Evolutionary conservation across 169 alveolate species (phyloP).

Genomic region (Plasmodium gallinaceum): DNA sequence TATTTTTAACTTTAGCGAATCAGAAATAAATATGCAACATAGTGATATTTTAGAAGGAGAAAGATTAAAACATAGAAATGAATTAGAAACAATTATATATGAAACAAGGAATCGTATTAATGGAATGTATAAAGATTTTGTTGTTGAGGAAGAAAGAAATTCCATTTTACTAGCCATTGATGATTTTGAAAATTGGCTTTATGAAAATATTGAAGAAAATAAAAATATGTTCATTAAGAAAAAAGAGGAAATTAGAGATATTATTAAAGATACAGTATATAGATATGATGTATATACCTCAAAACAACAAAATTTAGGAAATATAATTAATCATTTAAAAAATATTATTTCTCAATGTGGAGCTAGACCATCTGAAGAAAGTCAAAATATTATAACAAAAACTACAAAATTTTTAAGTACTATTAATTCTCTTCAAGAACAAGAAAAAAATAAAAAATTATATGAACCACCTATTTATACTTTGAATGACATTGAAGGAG

Average conservation of each 20-base stretch:
- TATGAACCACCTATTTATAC: conserved; percentile 78
- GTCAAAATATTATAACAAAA: conserved; percentile 77
- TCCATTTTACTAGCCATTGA: conserved; percentile 71
- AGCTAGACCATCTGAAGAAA: conserved; percentile 77
- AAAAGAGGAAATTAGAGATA: conserved; percentile 68
- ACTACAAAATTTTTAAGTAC: conserved; percentile 18
- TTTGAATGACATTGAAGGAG: conserved; percentile 78
- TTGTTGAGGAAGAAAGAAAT: conserved; percentile 78
- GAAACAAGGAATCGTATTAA: conserved; percentile 79
- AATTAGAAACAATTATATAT: conserved; percentile 83
- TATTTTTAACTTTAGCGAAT: conserved; percentile 68
- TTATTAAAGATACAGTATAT: conserved; percentile 77
- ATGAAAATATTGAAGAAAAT: conserved; percentile 82
- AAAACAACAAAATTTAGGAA: conserved; percentile 78
- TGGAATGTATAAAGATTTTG: conserved; percentile 82
- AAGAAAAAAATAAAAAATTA: conserved; percentile 65
- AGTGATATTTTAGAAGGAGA: conserved; percentile 81
- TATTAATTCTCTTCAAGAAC: conserved; percentile 65
- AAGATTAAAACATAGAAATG: conserved; percentile 81
- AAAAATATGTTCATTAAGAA: conserved; percentile 77
- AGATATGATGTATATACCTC: conserved; percentile 73
- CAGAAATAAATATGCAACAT: conserved; percentile 78
- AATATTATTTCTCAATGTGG: conserved; percentile 76
- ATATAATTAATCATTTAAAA: conserved; percentile 73
- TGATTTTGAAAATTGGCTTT: conserved; percentile 83